Conservation (phyloP, 2,329 filamentous ascomycete species). For the Talaromyces pinophilus region DNA sequence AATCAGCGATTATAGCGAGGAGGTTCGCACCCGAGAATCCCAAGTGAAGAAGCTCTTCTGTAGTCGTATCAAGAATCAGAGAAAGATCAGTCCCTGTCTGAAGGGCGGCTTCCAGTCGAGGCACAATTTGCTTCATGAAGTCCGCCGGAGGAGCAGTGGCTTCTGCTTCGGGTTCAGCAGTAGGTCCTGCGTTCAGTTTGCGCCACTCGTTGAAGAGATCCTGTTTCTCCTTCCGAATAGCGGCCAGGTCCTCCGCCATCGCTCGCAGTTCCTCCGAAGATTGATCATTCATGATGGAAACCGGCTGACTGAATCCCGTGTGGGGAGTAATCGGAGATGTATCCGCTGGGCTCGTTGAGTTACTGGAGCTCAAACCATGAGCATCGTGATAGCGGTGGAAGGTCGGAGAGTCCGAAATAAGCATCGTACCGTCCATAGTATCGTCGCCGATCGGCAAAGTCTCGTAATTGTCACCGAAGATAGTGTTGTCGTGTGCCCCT, state of each 20-base stretch:
- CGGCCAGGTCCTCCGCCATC: slow-evolving; percentile 42
- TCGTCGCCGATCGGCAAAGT: slow-evolving; percentile 37
- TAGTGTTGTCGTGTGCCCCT: slow-evolving; percentile 28
- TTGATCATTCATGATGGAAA: slow-evolving; percentile 23
- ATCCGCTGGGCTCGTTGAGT: slow-evolving; percentile 18
- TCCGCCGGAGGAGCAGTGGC: slow-evolving; percentile 40
- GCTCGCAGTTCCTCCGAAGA: slow-evolving; percentile 29
- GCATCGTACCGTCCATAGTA: slow-evolving; percentile 29
- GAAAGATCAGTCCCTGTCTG: slow-evolving; percentile 43
- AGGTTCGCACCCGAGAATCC: slow-evolving; percentile 41
- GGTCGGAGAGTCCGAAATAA: slow-evolving; percentile 37
- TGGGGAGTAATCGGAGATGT: slow-evolving; percentile 22
- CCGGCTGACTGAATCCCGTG: slow-evolving; percentile 25
- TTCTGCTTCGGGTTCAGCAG: slow-evolving; percentile 29
- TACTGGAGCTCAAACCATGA: not conserved
- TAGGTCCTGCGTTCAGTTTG: slow-evolving; percentile 28
- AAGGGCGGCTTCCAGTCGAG: slow-evolving; percentile 39
- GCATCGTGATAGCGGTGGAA: slow-evolving; percentile 3
- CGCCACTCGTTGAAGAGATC: slow-evolving; percentile 45
- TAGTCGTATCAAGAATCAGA: slow-evolving; percentile 38
- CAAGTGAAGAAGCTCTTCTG: slow-evolving; percentile 39
- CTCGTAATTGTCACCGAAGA: slow-evolving; percentile 25
- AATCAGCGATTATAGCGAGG: slow-evolving; percentile 38
- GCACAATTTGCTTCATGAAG: slow-evolving; percentile 41
- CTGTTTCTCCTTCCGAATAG: slow-evolving; percentile 42